Percentiles rank a stretch among this genome's conserved stretches.
These are phyloP conservation scores for Ilyonectria mors-panacis DNA, from an alignment of 2,329 filamentous ascomycete genomes.

Conservation along the genomic window DNA sequence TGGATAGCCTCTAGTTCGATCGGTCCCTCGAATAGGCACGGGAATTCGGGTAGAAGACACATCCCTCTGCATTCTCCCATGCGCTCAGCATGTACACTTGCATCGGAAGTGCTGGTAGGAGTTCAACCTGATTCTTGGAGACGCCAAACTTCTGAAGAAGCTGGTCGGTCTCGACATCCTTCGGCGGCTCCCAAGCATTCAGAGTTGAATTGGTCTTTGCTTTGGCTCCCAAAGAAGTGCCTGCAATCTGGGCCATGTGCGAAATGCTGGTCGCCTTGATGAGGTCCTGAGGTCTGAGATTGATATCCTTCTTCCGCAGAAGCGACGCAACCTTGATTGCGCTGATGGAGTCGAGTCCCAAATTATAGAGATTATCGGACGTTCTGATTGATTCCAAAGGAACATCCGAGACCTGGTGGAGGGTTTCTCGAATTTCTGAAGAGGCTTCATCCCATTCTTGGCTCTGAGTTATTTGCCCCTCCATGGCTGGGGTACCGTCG, in stretches of 20 bases:
- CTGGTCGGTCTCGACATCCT: constrained; percentile 54
- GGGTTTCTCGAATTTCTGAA: constrained; percentile 60
- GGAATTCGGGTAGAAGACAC: constrained; percentile 81
- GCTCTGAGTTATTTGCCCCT: not conserved
- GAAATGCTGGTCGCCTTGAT: constrained; percentile 75
- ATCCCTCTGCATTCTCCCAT: constrained; percentile 78
- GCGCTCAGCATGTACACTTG: constrained; percentile 85
- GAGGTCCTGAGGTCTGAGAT: constrained; percentile 79
- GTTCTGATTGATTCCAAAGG: constrained; percentile 70
- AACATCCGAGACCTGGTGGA: constrained; percentile 73
- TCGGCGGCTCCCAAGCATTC: constrained; percentile 50
- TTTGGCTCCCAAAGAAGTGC: not conserved
- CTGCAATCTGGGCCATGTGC: constrained; percentile 68
- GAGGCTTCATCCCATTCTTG: constrained; percentile 55
- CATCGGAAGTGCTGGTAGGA: constrained; percentile 81
- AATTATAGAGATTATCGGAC: constrained; percentile 80
- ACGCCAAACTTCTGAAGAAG: constrained; percentile 61
- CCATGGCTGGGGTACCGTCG: not conserved
- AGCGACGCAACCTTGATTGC: constrained; percentile 86
- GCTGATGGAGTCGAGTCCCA: constrained; percentile 93
- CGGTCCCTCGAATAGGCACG: constrained; percentile 65
- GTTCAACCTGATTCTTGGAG: constrained; percentile 62
- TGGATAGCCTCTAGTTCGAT: constrained; percentile 60
- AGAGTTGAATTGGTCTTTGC: not conserved
- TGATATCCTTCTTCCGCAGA: constrained; percentile 74